These are phyloP conservation scores for Conringia planisiliqua DNA, from an alignment of 345 rosid species.

Conservation along the genomic window DNA sequence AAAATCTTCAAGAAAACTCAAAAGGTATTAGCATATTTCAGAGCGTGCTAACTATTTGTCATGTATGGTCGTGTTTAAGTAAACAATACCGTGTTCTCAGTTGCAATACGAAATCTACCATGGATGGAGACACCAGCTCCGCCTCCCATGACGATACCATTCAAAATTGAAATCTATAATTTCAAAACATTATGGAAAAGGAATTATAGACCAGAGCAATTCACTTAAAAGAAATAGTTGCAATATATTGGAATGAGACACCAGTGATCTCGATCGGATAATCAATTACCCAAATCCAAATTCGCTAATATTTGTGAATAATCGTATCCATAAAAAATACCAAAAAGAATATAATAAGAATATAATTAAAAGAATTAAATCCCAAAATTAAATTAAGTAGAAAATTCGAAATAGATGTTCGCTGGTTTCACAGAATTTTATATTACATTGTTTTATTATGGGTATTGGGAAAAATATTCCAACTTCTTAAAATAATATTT, in stretches of 20 bases:
- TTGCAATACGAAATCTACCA: conserved; percentile 76
- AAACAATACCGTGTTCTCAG: conserved; percentile 64
- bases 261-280: neutral
- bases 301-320: neutral
- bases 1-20: conserved; percentile 44
- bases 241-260: neutral
- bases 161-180: conserved; percentile 62
- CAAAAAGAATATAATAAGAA: too few relatives aligned
- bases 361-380: too few relatives aligned
- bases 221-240: neutral
- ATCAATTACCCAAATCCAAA: neutral
- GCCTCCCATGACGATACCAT: conserved; percentile 91
- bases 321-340: too few relatives aligned
- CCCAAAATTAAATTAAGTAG: too few relatives aligned
- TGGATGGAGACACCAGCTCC: conserved; percentile 83
- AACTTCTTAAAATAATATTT: too few relatives aligned
- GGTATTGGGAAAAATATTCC: too few relatives aligned
- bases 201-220: neutral
- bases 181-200: neutral
- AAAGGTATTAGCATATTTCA: neutral
- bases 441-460: too few relatives aligned
- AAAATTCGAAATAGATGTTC: neutral
- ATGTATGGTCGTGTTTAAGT: conserved; percentile 1
- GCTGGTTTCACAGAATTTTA: neutral
- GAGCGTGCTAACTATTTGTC: neutral